Conservation (phyloP, 352 stramenopile species). For the Pythium apleroticum region DNA sequence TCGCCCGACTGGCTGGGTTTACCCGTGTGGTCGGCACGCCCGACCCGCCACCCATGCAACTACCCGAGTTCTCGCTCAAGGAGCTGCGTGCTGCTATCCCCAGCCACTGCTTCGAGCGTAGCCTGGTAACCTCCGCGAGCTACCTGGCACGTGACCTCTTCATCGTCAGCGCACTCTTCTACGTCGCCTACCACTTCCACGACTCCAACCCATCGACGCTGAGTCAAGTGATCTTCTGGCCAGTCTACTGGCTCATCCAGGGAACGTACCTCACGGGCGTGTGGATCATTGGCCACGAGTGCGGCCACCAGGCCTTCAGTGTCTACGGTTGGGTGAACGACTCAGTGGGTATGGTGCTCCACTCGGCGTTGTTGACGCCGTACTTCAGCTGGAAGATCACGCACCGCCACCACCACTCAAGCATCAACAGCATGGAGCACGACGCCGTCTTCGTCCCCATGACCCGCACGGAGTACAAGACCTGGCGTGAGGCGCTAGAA, state of each 20-base stretch:
- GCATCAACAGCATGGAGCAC: too few species aligned
- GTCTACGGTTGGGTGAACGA: slow-evolving; percentile 95
- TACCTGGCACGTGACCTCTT: slow-evolving; percentile 92
- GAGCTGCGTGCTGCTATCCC: slow-evolving; percentile 91
- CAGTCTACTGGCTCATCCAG: slow-evolving; percentile 97
- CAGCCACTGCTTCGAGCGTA: slow-evolving; percentile 96
- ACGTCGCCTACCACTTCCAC: slow-evolving; percentile 77
- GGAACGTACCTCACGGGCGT: slow-evolving; percentile 96
- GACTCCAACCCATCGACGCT: slow-evolving; percentile 50
- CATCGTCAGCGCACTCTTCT: slow-evolving; percentile 89
- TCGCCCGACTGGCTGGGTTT: slow-evolving; percentile 71
- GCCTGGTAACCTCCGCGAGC: slow-evolving; percentile 87
- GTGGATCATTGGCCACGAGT: too few species aligned
- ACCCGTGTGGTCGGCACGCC: slow-evolving; percentile 70
- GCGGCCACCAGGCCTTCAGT: slow-evolving; percentile 95
- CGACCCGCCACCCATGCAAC: slow-evolving; percentile 72
- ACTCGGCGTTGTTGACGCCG: too few species aligned
- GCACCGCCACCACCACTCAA: too few species aligned
- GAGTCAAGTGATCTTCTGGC: too few species aligned
- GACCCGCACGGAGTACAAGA: slow-evolving; percentile 59
- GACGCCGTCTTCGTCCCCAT: too few species aligned
- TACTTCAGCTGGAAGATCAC: too few species aligned
- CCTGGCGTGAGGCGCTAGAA: slow-evolving; percentile 32
- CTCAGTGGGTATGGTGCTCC: slow-evolving; percentile 93
- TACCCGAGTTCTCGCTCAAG: slow-evolving; percentile 86